These are phyloP conservation scores for Rugonectria rugulosa DNA, from an alignment of 2,329 filamentous ascomycete species.

Conservation along the genomic window DNA sequence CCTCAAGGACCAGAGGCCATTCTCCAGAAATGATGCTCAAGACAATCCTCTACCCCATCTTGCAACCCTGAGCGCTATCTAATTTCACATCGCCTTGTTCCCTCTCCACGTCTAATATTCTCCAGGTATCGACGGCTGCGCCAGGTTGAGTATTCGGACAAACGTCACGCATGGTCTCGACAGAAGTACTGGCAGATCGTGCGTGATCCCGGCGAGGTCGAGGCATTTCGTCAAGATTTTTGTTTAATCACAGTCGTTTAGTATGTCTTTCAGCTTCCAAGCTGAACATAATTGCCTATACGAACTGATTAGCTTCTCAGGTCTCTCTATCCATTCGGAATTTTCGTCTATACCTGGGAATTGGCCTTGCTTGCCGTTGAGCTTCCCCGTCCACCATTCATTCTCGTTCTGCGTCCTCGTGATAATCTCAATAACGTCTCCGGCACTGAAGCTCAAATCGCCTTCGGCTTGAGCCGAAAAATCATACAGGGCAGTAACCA, in stretches of 20 bases:
- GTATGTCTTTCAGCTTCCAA: constrained; percentile 37
- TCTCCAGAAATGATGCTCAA: constrained; percentile 15
- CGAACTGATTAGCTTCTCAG: constrained; percentile 32
- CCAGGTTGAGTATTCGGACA: constrained; percentile 15
- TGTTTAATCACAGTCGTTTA: not conserved
- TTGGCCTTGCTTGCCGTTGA: constrained; percentile 83
- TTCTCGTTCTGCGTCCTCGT: constrained; percentile 87
- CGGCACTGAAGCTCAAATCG: constrained; percentile 87
- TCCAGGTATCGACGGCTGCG: constrained; percentile 3
- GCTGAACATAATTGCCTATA: constrained; percentile 60
- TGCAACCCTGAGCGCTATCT: not conserved
- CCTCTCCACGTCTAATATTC: constrained; percentile 2
- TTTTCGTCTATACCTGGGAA: constrained; percentile 78
- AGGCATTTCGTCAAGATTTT: constrained; percentile 6
- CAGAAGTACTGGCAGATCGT: constrained; percentile 22
- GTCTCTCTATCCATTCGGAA: not conserved
- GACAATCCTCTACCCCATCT: not conserved
- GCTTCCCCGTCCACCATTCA: constrained; percentile 93
- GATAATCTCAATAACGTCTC: constrained; percentile 90
- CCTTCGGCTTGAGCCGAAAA: constrained; percentile 96
- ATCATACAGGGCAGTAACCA: constrained; percentile 90
- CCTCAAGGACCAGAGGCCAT: constrained; percentile 9
- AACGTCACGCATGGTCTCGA: constrained; percentile 23
- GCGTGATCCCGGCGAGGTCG: constrained; percentile 24
- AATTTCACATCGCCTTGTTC: not conserved